Base-by-base conservation (phyloP, 345 rosid genomes). In the Brassica rapa region DNA sequence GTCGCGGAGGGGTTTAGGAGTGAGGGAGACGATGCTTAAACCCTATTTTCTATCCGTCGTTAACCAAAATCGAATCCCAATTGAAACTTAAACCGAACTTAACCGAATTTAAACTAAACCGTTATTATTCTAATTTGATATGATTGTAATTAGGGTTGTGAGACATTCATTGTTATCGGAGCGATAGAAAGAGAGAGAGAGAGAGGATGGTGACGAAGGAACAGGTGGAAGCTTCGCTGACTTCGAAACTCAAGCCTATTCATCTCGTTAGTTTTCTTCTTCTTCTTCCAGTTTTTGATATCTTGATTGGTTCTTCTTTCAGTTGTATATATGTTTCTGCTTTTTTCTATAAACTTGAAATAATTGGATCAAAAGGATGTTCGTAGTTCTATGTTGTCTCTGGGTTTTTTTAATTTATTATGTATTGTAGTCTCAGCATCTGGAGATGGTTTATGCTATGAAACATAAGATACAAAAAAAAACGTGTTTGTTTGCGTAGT, bases 181-280 rank as follows among this genome's bases (percentile, higher is more conserved):
- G 53, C 12, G n/a, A 37, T 46, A 16, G 56, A 43, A 6, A 3
- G 43, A 8, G 12, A 2, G 12, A 39, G 46, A 39, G 46, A 59
- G 51, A 59, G 66, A 46, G 19, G 77, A 92, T 90, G 97, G 89
- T 92, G 70, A 90, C 89, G 4, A 92, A 90, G 86, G 98, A 94
- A 67, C 89, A 88, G 81, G 92, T 92, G 43, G 93, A 89, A 78
- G 87, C 92, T 55, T 81, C 93, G 19, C 55, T 94, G 86, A 87
- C 86, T 41, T 84, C 93, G 12, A 94, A 94, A 76, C 77, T 94
- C 66, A 87, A 83, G 12, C 97, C 98, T 68, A 73, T 86, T 24
- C 91, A 94, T 81, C 87, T 94, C 39, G 98, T 92, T 79, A 82
- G 88, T 67, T 30, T 43, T 53, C 59, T 15, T 35, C 27, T 77